Evolutionary conservation across 305 asterid genomes (phyloP).

Genomic region (Striga hermonthica): DNA sequence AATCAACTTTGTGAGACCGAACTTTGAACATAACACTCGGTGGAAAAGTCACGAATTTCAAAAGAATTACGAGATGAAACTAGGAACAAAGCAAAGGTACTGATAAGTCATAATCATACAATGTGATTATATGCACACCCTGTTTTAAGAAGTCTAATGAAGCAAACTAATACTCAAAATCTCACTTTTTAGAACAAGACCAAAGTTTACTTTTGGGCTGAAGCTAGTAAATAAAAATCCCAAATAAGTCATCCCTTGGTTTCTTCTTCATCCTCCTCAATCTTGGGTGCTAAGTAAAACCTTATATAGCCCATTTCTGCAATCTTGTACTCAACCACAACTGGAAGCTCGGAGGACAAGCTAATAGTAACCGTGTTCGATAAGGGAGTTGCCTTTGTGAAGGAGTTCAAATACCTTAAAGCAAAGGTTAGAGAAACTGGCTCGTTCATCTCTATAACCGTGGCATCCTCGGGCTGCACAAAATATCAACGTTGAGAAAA

Average conservation of each 20-base stretch:
- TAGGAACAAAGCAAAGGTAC: too few relatives aligned
- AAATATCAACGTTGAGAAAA: neutral
- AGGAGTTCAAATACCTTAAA: constrained; percentile 84
- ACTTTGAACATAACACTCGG: too few relatives aligned
- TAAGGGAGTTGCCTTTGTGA: constrained; percentile 81
- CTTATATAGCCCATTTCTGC: constrained; percentile 95
- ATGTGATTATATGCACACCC: neutral
- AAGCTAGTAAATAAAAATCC: neutral
- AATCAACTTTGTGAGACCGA: too few relatives aligned
- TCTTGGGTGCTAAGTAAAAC: constrained; percentile 88
- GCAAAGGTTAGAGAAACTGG: constrained; percentile 90
- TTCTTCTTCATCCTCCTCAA: constrained; percentile 79
- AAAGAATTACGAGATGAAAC: too few relatives aligned
- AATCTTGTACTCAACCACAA: constrained; percentile 91
- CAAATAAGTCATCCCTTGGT: constrained; percentile 35
- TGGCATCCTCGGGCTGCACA: constrained; percentile 89
- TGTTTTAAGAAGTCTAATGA: neutral
- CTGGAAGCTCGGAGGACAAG: constrained; percentile 87
- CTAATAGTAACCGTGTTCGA: constrained; percentile 78
- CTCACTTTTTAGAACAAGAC: neutral
- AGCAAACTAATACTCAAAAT: neutral
- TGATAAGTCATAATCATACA: neutral
- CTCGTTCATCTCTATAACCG: constrained; percentile 83
- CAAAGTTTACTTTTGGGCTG: neutral
- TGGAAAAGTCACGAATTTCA: too few relatives aligned